These are phyloP conservation scores for Kokia cookei DNA, from an alignment of 441 rosid species.

Conservation along the genomic window DNA sequence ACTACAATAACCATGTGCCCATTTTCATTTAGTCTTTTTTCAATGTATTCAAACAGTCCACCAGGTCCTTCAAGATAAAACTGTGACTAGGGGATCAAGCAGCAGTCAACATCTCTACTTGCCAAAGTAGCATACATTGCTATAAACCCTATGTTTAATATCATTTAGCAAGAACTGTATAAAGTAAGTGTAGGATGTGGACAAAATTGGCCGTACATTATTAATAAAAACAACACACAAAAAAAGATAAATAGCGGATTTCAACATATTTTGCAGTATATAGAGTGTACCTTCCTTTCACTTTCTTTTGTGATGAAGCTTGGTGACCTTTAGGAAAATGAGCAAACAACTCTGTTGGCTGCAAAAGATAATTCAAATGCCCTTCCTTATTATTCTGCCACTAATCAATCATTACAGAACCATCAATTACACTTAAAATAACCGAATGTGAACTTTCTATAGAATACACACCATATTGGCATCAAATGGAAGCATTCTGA, in stretches of 20 bases:
- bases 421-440: neutral
- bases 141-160: neutral
- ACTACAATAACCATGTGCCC: neutral
- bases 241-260: neutral
- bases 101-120: neutral
- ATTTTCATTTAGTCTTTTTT: neutral
- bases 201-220: too few species aligned
- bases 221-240: neutral
- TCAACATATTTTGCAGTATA: neutral
- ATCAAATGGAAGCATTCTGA: conserved; percentile 86
- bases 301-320: conserved; percentile 65
- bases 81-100: neutral
- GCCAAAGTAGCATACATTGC: neutral
- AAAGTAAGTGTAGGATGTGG: too few species aligned
- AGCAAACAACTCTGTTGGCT: conserved; percentile 97
- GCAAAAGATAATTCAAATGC: conserved; percentile 81
- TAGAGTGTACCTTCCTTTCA: conserved; percentile 71
- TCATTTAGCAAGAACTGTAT: too few species aligned
- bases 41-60: neutral
- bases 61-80: neutral
- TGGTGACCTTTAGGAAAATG: conserved; percentile 91
- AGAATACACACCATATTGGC: conserved; percentile 73
- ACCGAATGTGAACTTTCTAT: neutral
- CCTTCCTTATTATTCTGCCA: conserved; percentile 85
- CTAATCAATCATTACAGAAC: conserved; percentile 8